phyloP scores from a whole-genome alignment of 306 rosid species.

The Parietaria judaica region DNA sequence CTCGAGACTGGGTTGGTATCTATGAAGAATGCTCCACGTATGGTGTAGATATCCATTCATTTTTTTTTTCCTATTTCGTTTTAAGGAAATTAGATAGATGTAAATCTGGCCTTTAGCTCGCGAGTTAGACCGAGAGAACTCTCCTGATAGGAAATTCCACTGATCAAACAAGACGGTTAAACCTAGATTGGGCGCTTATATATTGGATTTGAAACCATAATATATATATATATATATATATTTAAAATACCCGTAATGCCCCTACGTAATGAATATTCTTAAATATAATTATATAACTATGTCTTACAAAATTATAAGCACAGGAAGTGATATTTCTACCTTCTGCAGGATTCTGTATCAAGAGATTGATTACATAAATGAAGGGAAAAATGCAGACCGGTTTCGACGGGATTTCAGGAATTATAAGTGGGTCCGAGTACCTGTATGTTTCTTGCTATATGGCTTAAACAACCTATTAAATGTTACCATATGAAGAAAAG shows the following conservation, averaged over 20 bases:
- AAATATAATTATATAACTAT: background rate
- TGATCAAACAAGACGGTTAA: too few species aligned
- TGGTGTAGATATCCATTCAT: slow-evolving; percentile 16
- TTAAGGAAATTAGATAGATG: too few species aligned
- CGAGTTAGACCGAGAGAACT: too few species aligned
- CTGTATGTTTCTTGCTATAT: slow-evolving; percentile 50
- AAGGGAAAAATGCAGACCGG: slow-evolving; percentile 85
- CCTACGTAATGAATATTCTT: too few species aligned
- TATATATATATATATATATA: too few species aligned
- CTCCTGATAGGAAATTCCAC: too few species aligned
- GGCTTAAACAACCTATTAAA: background rate
- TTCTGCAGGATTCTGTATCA: slow-evolving; percentile 72
- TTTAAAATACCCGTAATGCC: too few species aligned
- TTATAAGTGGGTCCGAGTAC: slow-evolving; percentile 89
- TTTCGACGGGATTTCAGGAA: slow-evolving; percentile 84
- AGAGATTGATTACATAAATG: slow-evolving; percentile 88
- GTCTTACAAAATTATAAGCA: background rate
- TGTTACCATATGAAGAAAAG: background rate
- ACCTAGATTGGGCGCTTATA: too few species aligned
- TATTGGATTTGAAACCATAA: too few species aligned
- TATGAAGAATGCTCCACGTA: slow-evolving; percentile 95
- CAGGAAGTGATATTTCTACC: background rate
- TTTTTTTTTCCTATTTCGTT: background rate
- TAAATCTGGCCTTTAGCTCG: too few species aligned
- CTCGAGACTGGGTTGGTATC: slow-evolving; percentile 87